Base-by-base conservation (phyloP, 768 basidiomycete genomes). In the Pholiota molesta region DNA sequence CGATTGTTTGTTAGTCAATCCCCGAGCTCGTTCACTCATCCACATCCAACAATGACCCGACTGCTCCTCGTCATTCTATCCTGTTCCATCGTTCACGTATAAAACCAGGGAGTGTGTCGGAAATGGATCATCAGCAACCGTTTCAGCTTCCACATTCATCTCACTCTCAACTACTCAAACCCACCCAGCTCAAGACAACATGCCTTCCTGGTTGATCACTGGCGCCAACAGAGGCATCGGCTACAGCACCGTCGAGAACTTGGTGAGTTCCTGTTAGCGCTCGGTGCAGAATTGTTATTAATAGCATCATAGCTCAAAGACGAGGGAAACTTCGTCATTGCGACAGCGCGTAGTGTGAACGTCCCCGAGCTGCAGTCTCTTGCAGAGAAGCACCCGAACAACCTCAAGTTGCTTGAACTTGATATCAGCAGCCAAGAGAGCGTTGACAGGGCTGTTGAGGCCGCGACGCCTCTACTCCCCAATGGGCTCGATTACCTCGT, bases 381-480 rank as follows among this genome's bases (percentile, higher is more conserved):
- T 6, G 31, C 31, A 3, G 31, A 31, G 31, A 31, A 31, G 31
- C 31, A 31, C 31, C 61, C 65, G 7, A 59, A 60, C n/a, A 69
- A 64, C 19, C 44, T 71, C 28, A 57, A 63, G 1, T 5, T 66
- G 21, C 52, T 69, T 19, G 55, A 62, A n/a, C 62, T 71, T 9
- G 66, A 71, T 49, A 65, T 71, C 21, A 59, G 58, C 23, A 61
- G 63, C 26, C 37, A 62, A 10, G 59, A 51, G 5, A 64, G 64
- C 35, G 62, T 71, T 19, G 52, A 55, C 3, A 55, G 58, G 3
- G 70, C 68, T 7, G 65, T 65, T 7, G 57, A 63, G 39, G 42
- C 26, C 13, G 57, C 62, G 5, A 62, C 45, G 3, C 33, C 60
- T 5, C 47, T 67, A 17, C 62, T 68, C 29, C 66, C 69, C 4